Base-by-base conservation (phyloP, 2,329 filamentous ascomycete genomes). In the Alternaria atra region DNA sequence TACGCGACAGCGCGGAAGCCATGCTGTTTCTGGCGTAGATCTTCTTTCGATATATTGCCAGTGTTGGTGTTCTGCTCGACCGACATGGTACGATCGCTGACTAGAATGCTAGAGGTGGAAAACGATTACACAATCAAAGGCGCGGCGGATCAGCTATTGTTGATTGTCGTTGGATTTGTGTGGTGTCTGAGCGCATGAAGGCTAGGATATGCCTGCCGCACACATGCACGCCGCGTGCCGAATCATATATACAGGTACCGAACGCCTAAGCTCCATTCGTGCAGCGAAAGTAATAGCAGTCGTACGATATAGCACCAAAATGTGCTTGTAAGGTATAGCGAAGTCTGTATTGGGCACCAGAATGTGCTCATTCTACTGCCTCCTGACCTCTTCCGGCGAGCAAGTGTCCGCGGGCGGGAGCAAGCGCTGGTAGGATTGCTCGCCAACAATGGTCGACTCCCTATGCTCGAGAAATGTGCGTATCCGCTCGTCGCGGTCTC, bases 381-480 rank as follows among this genome's bases (percentile, higher is more conserved):
- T 72, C 58, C 67, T 66, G 42, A 81, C 72, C 53, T 77, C 74
- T 44, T 82, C 81, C 64, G 80, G 82, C 17, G 80, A 70, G 68
- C 82, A 84, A 9, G 78, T 77, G 65, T 85, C 84, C 15, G 77
- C 73, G 13, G 80, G 77, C 17, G 82, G 81, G 13, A 86, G 68
- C 17, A 85, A 47, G 56, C 80, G 80, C 52, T 80, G 77, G 48
- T 81, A 81, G 52, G 77, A 79, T 57, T 83, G 83, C 37, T 84
- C 82, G 51, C 79, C 72, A 3, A 68, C 62, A 35, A 73, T 72
- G 17, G 81, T 69, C 13, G 78, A 75, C 42, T 83, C 81, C 27
- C 78, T 73, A 37, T 82, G 81, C 71, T 88, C 87, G 60, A 98
- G 67, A 73, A 98, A 98, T 55, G 82, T 88, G 67, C 92, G 86